Percentiles rank a stretch among this genome's conserved stretches.
phyloP scores from a whole-genome alignment of 2,329 filamentous ascomycete genomes.

The Alternaria dauci region DNA sequence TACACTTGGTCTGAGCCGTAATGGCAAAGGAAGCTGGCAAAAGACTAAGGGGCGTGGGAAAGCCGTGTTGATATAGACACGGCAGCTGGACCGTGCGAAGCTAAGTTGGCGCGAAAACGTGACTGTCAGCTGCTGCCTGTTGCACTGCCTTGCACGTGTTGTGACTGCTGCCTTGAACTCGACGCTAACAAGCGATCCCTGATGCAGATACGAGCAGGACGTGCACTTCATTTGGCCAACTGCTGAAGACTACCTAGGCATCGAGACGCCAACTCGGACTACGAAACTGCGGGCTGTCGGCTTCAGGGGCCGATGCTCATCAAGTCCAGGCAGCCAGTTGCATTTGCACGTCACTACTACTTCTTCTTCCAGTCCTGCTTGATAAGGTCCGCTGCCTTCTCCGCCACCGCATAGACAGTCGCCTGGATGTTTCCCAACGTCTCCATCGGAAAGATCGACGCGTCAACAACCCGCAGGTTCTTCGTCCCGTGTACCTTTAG shows the following conservation, averaged over 20 bases:
- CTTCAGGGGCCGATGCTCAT: neutral
- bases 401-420: neutral
- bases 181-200: neutral
- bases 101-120: neutral
- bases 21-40: neutral
- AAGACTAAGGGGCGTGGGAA: neutral
- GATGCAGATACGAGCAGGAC: no score
- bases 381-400: slow-evolving; percentile 5
- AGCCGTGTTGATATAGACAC: neutral
- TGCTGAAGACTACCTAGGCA: no score
- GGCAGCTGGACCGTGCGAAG: neutral
- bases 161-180: neutral
- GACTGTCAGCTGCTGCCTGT: neutral
- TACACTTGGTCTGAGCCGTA: neutral
- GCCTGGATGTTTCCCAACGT: slow-evolving; percentile 4
- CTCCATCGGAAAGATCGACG: slow-evolving; percentile 4
- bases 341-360: neutral
- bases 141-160: neutral
- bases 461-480: slow-evolving; percentile 1
- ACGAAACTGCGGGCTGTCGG: neutral
- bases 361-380: neutral
- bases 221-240: neutral
- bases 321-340: neutral
- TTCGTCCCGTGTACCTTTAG: neutral
- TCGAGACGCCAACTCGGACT: neutral